Conservation (phyloP, 805 yeast species). For the Starmerella stellata region DNA sequence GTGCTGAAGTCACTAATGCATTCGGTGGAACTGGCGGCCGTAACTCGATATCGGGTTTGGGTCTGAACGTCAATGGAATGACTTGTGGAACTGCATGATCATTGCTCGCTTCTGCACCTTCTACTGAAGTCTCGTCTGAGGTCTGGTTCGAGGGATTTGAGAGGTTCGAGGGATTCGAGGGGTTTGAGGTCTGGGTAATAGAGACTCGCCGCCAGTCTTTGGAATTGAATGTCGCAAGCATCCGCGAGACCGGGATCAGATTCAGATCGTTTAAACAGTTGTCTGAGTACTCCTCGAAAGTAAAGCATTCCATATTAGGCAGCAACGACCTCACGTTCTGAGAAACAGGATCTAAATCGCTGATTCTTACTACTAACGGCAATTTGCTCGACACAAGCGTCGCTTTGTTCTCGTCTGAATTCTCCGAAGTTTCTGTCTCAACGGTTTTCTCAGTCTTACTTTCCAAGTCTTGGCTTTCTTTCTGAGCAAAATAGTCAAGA, state of each 20-base stretch:
- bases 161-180: neutral
- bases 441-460: neutral
- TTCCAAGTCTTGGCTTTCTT: neutral
- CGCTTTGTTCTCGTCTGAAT: neutral
- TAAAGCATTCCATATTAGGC: slow-evolving; percentile 12
- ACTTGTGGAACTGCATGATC: too few species aligned
- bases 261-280: slow-evolving; percentile 13
- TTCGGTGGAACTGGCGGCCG: slow-evolving; percentile 89
- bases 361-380: slow-evolving; percentile 2
- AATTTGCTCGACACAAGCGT: slow-evolving; percentile 9
- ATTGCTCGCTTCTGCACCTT: too few species aligned
- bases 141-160: neutral
- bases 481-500: slow-evolving; percentile 45
- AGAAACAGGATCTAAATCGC: slow-evolving; percentile 6
- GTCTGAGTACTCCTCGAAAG: neutral
- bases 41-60: slow-evolving; percentile 23
- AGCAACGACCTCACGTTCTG: slow-evolving; percentile 11
- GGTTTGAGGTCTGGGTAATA: slow-evolving; percentile 3
- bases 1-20: slow-evolving; percentile 52
- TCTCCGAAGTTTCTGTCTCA: neutral
- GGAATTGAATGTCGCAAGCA: slow-evolving; percentile 19
- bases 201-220: slow-evolving; percentile 22
- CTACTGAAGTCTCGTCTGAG: too few species aligned
- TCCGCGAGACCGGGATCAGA: slow-evolving; percentile 21
- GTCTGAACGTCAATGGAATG: slow-evolving; percentile 8